Evolutionary conservation across 805 yeast species (phyloP).

Genomic region (Ogataea paradorogensis): DNA sequence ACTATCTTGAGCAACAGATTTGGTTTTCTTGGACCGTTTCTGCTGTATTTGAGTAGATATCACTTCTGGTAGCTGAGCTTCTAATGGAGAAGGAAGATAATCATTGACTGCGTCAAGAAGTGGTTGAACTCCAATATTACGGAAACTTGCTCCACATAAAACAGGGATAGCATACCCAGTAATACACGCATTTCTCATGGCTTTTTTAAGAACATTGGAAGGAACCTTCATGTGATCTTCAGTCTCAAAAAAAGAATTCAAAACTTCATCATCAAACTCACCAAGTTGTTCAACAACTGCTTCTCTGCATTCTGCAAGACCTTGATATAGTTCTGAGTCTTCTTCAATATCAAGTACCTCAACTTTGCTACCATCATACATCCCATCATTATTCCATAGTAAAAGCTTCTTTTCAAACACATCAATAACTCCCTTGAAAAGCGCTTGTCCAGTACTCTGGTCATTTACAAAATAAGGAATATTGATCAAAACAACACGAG

Average conservation of each 20-base stretch:
- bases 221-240: constrained; percentile 74
- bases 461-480: constrained; percentile 66
- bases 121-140: constrained; percentile 93
- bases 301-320: constrained; percentile 58
- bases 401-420: constrained; percentile 61
- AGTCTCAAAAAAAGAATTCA: constrained; percentile 72
- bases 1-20: constrained; percentile 9
- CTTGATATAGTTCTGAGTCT: constrained; percentile 40
- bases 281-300: constrained; percentile 81
- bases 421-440: constrained; percentile 74
- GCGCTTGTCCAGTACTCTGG: constrained; percentile 32
- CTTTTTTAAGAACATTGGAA: constrained; percentile 45
- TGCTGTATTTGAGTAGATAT: constrained; percentile 17
- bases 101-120: constrained; percentile 76
- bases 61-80: constrained; percentile 57
- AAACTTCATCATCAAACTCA: constrained; percentile 73
- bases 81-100: constrained; percentile 80
- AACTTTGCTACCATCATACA: constrained; percentile 49
- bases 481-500: constrained; percentile 71
- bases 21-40: constrained; percentile 16
- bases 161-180: constrained; percentile 65
- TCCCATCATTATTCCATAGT: constrained; percentile 40
- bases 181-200: constrained; percentile 65
- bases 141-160: constrained; percentile 89
- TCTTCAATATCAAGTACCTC: constrained; percentile 42